phyloP scores from a whole-genome alignment of 345 rosid genomes.

The Citrus inodora region DNA sequence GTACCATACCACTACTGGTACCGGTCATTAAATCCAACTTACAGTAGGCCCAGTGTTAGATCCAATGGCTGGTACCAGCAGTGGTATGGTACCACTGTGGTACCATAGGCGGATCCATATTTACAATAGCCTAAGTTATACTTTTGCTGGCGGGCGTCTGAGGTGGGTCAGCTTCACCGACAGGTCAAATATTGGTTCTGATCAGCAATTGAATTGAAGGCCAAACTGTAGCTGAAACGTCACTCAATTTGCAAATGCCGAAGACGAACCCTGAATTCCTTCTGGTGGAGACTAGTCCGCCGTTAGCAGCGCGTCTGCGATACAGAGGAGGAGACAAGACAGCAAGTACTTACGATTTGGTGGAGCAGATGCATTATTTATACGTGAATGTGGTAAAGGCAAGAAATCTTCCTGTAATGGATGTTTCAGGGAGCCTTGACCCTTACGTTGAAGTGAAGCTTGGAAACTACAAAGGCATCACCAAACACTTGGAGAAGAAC shows the following conservation, averaged over 20 bases:
- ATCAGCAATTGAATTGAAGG: no score
- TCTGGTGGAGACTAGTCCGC: conserved; percentile 81
- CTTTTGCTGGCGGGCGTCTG: no score
- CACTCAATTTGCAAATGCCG: conserved; percentile 41
- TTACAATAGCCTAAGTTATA: no score
- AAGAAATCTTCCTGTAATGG: conserved; percentile 80
- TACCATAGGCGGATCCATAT: no score
- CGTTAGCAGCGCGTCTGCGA: conserved; percentile 63
- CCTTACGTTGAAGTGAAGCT: conserved; percentile 95
- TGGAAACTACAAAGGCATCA: conserved; percentile 84
- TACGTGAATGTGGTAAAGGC: conserved; percentile 91
- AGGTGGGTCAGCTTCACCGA: no score
- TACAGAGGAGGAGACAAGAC: conserved; percentile 74
- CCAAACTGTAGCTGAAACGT: no score
- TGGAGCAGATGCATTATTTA: conserved; percentile 86
- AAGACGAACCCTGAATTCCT: conserved; percentile 59
- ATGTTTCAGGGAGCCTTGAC: conserved; percentile 80
- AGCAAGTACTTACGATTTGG: conserved; percentile 77
- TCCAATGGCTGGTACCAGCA: no score
- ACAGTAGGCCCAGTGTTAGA: no score
- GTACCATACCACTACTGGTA: no score
- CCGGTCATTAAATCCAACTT: no score
- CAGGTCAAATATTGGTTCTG: no score
- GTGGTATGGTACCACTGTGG: no score
- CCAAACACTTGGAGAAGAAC: conserved; percentile 84